phyloP scores from a whole-genome alignment of 345 rosid genomes.

The Lepidium didymum region DNA sequence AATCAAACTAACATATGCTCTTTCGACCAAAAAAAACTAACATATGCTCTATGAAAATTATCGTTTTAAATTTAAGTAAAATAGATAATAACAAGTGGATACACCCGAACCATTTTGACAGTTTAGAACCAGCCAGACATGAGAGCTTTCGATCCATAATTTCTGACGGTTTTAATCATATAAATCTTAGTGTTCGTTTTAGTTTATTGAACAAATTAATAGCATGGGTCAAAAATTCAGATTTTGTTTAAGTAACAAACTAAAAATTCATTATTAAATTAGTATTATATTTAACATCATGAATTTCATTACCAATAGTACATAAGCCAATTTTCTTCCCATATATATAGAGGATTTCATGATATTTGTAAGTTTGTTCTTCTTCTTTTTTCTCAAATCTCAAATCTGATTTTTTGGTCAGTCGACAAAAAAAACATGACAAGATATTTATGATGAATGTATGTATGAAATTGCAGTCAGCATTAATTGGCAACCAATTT shows the following conservation, averaged over 20 bases:
- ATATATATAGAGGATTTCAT: too few species aligned
- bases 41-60: neutral
- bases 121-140: conserved; percentile 4
- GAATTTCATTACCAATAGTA: too few species aligned
- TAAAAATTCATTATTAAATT: too few species aligned
- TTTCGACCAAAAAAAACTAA: too few species aligned
- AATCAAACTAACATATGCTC: neutral
- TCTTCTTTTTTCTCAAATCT: too few species aligned
- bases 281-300: too few species aligned
- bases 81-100: conserved; percentile 13
- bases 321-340: too few species aligned
- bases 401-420: too few species aligned
- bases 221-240: neutral
- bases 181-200: neutral
- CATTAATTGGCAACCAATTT: neutral
- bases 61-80: neutral
- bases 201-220: neutral
- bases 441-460: neutral
- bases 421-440: too few species aligned
- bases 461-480: neutral
- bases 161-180: neutral
- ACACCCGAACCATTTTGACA: conserved; percentile 4
- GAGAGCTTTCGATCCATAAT: conserved; percentile 10
- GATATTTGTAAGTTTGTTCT: too few species aligned
- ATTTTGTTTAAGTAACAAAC: too few species aligned